phyloP scores from a whole-genome alignment of 371 early-diverging fungal species.

The Rhizopus sp. region DNA sequence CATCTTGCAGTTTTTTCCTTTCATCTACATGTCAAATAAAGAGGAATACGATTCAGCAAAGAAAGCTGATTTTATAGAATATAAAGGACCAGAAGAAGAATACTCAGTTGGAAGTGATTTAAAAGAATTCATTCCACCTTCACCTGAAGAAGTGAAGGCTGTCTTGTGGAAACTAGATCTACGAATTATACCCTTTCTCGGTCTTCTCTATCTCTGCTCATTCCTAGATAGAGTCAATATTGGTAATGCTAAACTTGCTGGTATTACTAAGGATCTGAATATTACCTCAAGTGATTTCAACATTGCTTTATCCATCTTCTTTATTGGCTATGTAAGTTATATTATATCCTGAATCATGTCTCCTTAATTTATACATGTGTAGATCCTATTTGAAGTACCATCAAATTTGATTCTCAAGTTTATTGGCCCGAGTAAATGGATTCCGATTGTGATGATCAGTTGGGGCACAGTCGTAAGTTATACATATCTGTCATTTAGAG shows the following conservation, averaged over 20 bases:
- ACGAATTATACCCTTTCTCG: constrained; percentile 47
- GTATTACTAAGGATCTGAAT: constrained; percentile 41
- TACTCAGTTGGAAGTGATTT: constrained; percentile 1
- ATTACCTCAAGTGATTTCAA: constrained; percentile 53
- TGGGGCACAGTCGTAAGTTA: constrained; percentile 44
- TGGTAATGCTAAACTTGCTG: constrained; percentile 64
- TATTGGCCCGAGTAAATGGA: constrained; percentile 68
- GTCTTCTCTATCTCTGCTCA: constrained; percentile 52
- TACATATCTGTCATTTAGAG: not conserved
- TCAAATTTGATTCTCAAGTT: constrained; percentile 72
- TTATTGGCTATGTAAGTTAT: constrained; percentile 58
- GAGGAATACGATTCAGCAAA: not conserved
- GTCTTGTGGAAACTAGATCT: constrained; percentile 49
- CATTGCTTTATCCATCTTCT: constrained; percentile 63
- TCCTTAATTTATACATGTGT: constrained; percentile 8
- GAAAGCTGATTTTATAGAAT: constrained; percentile 1
- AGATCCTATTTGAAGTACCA: constrained; percentile 70
- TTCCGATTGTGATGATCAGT: constrained; percentile 62
- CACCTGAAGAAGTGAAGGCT: constrained; percentile 23
- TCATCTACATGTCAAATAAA: too few species aligned
- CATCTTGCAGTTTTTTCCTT: too few species aligned
- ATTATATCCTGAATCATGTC: not conserved
- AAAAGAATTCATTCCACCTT: constrained; percentile 10
- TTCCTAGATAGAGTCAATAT: constrained; percentile 60
- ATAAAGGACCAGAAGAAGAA: constrained; percentile 7